Percentiles rank a stretch among this genome's conserved stretches.
phyloP scores from a whole-genome alignment of 1,284 basidiomycete species.

The Marasmius oreades region DNA sequence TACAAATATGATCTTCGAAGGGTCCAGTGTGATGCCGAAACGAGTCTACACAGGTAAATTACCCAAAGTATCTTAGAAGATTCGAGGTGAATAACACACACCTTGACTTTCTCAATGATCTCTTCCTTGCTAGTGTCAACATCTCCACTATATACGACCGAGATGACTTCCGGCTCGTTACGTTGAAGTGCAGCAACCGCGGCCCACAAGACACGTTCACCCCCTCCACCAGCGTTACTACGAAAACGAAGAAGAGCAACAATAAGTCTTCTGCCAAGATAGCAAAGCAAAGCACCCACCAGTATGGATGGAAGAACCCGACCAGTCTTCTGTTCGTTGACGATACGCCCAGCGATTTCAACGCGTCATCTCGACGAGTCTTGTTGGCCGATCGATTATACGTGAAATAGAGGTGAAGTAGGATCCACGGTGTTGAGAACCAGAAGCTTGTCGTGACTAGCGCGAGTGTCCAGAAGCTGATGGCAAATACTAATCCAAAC shows the following conservation, averaged over 20 bases:
- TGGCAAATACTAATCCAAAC: too few relatives aligned
- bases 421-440: not conserved
- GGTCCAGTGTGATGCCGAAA: slow-evolving; percentile 78
- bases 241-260: too few relatives aligned
- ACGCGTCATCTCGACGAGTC: not conserved
- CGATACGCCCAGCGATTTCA: not conserved
- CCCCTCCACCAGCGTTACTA: slow-evolving; percentile 96
- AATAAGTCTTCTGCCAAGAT: too few relatives aligned
- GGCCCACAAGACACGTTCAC: slow-evolving; percentile 95
- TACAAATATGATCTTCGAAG: slow-evolving; percentile 69
- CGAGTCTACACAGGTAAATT: too few relatives aligned
- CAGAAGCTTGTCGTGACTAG: too few relatives aligned
- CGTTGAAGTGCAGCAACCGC: slow-evolving; percentile 81
- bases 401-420: not conserved
- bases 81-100: too few relatives aligned
- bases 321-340: slow-evolving; percentile 43
- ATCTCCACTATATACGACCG: slow-evolving; percentile 91
- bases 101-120: slow-evolving; percentile 75
- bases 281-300: too few relatives aligned
- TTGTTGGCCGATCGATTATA: not conserved
- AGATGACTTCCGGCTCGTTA: slow-evolving; percentile 68
- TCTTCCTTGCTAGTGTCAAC: slow-evolving; percentile 73
- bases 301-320: slow-evolving; percentile 96
- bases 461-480: too few relatives aligned
- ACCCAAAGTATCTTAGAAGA: too few relatives aligned